phyloP scores from a whole-genome alignment of 108 stramenopile species.

The Mediolabrus comicus region DNA sequence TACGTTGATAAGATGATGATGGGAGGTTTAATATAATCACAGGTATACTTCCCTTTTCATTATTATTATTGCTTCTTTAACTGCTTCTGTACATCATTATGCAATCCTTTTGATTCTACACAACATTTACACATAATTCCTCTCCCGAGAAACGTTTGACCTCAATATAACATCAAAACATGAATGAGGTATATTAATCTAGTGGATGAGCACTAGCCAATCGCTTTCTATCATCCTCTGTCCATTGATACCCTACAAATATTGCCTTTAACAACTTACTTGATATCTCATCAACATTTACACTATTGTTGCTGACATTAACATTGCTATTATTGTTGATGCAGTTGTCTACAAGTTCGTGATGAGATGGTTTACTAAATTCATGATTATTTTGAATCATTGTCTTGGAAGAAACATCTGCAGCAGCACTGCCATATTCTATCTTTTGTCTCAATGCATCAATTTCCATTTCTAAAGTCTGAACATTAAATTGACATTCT shows the following conservation, averaged over 20 bases:
- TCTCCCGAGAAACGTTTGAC: not conserved
- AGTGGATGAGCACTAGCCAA: conserved; percentile 17
- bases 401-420: not conserved
- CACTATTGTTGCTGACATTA: not conserved
- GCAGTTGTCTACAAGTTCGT: too few relatives aligned
- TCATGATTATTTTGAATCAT: not conserved
- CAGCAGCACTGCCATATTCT: not conserved
- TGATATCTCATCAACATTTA: not conserved
- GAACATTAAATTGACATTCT: conserved; percentile 18
- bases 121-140: not conserved
- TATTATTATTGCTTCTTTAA: not conserved
- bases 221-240: conserved; percentile 8
- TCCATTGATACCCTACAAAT: conserved; percentile 16
- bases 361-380: not conserved
- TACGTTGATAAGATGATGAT: conserved; percentile 41
- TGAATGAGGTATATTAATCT: conserved; percentile 6
- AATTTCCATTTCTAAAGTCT: conserved; percentile 14
- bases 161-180: too few relatives aligned
- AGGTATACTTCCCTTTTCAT: not conserved
- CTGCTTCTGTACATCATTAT: too few relatives aligned
- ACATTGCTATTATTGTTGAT: not conserved
- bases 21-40: not conserved
- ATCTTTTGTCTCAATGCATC: not conserved
- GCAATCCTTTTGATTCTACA: not conserved
- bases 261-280: conserved; percentile 6